phyloP scores from a whole-genome alignment of 2,329 filamentous ascomycete species.

The Fusarium sarcochroum region DNA sequence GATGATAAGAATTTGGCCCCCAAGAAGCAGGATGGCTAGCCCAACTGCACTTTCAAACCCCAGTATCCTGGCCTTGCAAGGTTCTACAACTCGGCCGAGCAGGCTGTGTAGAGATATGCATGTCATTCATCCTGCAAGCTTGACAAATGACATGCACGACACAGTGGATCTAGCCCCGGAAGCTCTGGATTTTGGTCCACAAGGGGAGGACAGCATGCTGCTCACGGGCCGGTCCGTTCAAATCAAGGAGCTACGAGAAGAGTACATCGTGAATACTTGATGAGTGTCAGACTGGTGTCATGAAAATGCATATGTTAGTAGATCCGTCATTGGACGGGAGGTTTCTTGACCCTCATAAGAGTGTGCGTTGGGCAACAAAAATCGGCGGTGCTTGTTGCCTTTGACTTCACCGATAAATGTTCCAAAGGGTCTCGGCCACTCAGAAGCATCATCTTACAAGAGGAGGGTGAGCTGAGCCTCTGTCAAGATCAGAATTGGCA shows the following conservation, averaged over 20 bases:
- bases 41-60: not conserved
- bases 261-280: not conserved
- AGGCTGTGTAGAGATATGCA: not conserved
- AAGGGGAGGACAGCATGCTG: not conserved
- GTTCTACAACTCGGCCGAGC: not conserved
- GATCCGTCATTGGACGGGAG: not conserved
- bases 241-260: not conserved
- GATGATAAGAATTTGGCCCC: not conserved
- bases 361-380: slow-evolving; percentile 1
- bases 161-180: not conserved
- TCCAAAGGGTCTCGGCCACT: not conserved
- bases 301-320: not conserved
- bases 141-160: slow-evolving; percentile 1
- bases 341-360: not conserved
- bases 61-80: not conserved
- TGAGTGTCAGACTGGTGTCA: not conserved
- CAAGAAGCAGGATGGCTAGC: not conserved
- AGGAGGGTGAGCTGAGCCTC: slow-evolving; percentile 5
- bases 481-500: not conserved
- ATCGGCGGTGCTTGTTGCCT: not conserved
- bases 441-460: not conserved
- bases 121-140: not conserved
- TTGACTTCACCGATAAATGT: slow-evolving; percentile 1
- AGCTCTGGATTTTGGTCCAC: not conserved
- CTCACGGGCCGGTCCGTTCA: not conserved